Conservation (phyloP, 495 filamentous ascomycete genomes). For the Delitschia confertaspora region DNA sequence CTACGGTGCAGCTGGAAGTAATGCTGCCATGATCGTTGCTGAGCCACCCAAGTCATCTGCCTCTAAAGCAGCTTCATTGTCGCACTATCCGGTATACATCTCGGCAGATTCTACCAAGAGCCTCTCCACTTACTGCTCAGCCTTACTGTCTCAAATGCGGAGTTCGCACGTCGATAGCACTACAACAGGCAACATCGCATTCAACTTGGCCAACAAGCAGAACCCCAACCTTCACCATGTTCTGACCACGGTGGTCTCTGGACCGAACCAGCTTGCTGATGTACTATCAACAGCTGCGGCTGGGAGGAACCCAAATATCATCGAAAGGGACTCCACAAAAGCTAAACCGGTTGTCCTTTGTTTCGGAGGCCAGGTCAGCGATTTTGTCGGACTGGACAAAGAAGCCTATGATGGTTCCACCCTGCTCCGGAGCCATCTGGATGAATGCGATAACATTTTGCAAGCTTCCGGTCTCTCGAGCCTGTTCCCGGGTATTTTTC, state of each 20-base stretch:
- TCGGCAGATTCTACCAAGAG: not conserved
- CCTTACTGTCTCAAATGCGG: not conserved
- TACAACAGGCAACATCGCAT: not conserved
- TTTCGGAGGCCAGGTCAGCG: conserved; percentile 6
- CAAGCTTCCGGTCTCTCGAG: not conserved
- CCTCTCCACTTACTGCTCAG: not conserved
- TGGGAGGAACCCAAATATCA: not conserved
- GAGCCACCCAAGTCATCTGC: not conserved
- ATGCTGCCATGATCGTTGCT: not conserved
- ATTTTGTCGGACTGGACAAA: not conserved
- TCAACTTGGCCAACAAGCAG: not conserved
- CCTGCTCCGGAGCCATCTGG: not conserved
- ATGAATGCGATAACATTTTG: not conserved
- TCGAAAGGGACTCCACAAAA: not conserved
- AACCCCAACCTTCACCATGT: not conserved
- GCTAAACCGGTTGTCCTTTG: not conserved
- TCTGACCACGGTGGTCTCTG: not conserved
- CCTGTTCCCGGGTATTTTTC: conserved; percentile 5
- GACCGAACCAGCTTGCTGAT: not conserved
- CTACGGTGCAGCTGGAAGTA: conserved; percentile 6
- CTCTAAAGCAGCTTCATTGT: not conserved
- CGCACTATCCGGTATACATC: not conserved
- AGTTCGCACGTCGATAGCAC: not conserved
- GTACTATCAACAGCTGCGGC: no score
- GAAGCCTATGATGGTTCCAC: not conserved